These are phyloP conservation scores for Pyrrhoderma lamaoense DNA, from an alignment of 1,284 basidiomycete genomes.

Conservation along the genomic window DNA sequence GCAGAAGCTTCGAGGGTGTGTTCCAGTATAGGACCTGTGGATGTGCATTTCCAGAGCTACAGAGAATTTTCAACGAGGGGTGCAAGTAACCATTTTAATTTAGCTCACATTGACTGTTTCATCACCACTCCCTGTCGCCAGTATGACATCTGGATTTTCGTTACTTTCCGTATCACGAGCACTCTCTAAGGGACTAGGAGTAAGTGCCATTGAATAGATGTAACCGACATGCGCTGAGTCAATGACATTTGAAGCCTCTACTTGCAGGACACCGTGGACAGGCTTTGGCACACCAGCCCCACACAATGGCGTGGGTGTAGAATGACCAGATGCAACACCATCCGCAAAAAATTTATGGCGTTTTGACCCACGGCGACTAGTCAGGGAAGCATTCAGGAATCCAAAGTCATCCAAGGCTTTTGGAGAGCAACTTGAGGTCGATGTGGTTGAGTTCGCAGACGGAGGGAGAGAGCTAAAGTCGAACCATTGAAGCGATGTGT, in stretches of 20 bases:
- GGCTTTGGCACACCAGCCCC: slow-evolving; percentile 27
- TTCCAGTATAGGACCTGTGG: slow-evolving; percentile 37
- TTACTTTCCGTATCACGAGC: slow-evolving; percentile 28
- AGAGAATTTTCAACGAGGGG: slow-evolving; percentile 8
- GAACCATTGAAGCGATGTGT: slow-evolving; percentile 85
- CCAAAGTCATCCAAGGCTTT: slow-evolving; percentile 3
- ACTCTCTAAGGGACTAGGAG: slow-evolving; percentile 37
- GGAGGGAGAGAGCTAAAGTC: slow-evolving; percentile 35
- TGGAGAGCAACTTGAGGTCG: neutral
- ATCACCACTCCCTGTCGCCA: slow-evolving; percentile 85
- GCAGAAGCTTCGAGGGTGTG: slow-evolving; percentile 60
- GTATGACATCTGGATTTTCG: slow-evolving; percentile 38
- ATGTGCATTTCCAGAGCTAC: slow-evolving; percentile 69
- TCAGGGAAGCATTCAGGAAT: slow-evolving; percentile 4
- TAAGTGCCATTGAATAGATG: slow-evolving; percentile 77
- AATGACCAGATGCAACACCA: slow-evolving; percentile 19
- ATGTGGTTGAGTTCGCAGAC: neutral
- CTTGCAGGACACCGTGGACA: slow-evolving; percentile 34
- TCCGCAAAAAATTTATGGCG: slow-evolving; percentile 73
- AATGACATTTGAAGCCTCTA: slow-evolving; percentile 64
- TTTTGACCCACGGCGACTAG: slow-evolving; percentile 31
- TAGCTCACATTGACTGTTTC: slow-evolving; percentile 72
- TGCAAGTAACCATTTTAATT: neutral
- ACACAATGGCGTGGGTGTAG: slow-evolving; percentile 13
- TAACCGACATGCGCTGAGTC: slow-evolving; percentile 93